These are phyloP conservation scores for Pseudocercospora fuligena DNA, from an alignment of 2,329 filamentous ascomycete species.

Conservation along the genomic window DNA sequence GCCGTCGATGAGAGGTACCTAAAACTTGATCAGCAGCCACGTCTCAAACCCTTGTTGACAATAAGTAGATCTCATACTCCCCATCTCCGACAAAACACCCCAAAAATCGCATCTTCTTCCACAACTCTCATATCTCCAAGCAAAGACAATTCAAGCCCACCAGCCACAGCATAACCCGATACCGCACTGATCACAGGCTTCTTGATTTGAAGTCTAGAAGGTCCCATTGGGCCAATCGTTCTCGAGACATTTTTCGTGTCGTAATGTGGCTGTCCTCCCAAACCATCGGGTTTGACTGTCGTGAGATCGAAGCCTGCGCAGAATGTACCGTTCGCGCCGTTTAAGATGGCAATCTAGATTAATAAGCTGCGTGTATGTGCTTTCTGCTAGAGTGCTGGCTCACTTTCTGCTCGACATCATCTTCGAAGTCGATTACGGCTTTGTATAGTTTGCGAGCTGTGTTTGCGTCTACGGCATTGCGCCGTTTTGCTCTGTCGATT, in stretches of 20 bases:
- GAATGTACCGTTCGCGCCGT: constrained; percentile 55
- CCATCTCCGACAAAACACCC: constrained; percentile 61
- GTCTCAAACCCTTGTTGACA: too few species aligned
- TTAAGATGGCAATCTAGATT: constrained; percentile 45
- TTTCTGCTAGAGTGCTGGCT: constrained; percentile 37
- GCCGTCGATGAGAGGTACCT: constrained; percentile 54
- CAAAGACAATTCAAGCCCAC: constrained; percentile 58
- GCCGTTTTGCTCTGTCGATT: constrained; percentile 56
- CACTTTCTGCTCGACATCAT: constrained; percentile 57
- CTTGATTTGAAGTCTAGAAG: constrained; percentile 54
- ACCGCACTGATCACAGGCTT: constrained; percentile 61
- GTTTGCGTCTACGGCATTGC: constrained; percentile 58
- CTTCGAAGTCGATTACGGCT: constrained; percentile 57
- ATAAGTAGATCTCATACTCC: constrained; percentile 43
- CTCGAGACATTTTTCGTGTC: constrained; percentile 42
- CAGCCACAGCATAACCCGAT: constrained; percentile 59
- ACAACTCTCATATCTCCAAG: constrained; percentile 60
- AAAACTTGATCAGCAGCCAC: too few species aligned
- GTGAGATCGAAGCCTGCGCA: constrained; percentile 61
- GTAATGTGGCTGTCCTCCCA: constrained; percentile 11
- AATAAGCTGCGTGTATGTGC: too few species aligned
- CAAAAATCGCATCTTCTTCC: constrained; percentile 60
- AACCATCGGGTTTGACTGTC: constrained; percentile 40
- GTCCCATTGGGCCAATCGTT: constrained; percentile 58
- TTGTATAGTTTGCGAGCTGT: constrained; percentile 56